Evolutionary conservation across 805 yeast genomes (phyloP).

Genomic region (Hanseniaspora clermontiae): DNA sequence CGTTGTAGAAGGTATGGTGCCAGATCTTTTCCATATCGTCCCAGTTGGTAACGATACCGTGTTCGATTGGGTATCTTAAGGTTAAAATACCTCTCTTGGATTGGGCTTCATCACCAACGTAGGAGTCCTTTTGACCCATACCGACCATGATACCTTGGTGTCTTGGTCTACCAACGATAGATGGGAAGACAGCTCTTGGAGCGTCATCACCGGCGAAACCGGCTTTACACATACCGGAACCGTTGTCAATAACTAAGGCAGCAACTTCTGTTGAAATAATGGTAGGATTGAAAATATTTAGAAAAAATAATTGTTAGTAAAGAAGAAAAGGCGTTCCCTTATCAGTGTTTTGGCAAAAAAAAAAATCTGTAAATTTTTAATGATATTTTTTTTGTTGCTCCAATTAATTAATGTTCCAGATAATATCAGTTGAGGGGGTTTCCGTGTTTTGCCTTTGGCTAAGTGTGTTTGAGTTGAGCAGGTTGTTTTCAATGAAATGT

Average conservation of each 20-base stretch:
- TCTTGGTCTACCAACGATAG: constrained; percentile 99
- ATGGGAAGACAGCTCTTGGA: constrained; percentile 99
- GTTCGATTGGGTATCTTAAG: constrained; percentile 97
- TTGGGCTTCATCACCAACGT: constrained; percentile 99
- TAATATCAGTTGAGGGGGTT: too few species aligned
- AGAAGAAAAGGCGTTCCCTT: background rate
- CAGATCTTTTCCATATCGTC: constrained; percentile 99
- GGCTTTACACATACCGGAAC: constrained; percentile 99
- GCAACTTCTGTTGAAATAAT: constrained; percentile 26
- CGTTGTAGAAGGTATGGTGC: constrained; percentile 99
- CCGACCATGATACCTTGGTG: constrained; percentile 99
- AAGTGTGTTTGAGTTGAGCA: too few species aligned
- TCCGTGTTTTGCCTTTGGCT: too few species aligned
- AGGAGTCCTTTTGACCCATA: constrained; percentile 99
- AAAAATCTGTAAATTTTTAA: too few species aligned
- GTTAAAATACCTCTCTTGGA: constrained; percentile 99
- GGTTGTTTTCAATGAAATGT: too few species aligned
- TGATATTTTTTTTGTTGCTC: too few species aligned
- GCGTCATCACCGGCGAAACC: constrained; percentile 99
- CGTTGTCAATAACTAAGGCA: constrained; percentile 84
- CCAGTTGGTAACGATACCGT: constrained; percentile 99
- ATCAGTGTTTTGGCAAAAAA: background rate
- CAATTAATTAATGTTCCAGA: too few species aligned
- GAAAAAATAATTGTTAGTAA: constrained; percentile 5
- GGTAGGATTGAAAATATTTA: background rate